Conservation (phyloP, 257 asterid genomes). For the Salvia splendens region DNA sequence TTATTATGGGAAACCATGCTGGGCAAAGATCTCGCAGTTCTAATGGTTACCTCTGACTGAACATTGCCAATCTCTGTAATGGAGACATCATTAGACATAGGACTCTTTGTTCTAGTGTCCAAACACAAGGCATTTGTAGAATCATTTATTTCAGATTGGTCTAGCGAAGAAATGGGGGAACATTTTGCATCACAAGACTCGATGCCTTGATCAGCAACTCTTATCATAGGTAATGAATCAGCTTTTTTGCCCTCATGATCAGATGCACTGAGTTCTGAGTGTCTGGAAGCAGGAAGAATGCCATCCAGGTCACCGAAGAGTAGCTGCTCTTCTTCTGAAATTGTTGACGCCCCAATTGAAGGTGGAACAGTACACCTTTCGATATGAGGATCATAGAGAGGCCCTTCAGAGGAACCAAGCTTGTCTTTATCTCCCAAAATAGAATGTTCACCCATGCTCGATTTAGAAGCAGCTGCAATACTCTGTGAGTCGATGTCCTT, state of each 20-base stretch:
- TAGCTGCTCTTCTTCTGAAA: constrained; percentile 56
- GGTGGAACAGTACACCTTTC: constrained; percentile 25
- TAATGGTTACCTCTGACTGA: constrained; percentile 38
- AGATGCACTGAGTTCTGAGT: constrained; percentile 21
- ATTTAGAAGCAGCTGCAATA: constrained; percentile 35
- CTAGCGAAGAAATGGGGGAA: constrained; percentile 35
- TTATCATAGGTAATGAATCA: constrained; percentile 28
- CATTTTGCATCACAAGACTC: constrained; percentile 35
- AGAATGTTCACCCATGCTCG: constrained; percentile 18
- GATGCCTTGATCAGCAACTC: constrained; percentile 31
- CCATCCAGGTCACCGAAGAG: constrained; percentile 64
- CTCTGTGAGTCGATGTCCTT: constrained; percentile 36
- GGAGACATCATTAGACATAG: constrained; percentile 48
- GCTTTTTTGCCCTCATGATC: constrained; percentile 36
- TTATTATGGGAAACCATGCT: constrained; percentile 38
- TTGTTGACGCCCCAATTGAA: constrained; percentile 37
- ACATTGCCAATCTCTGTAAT: constrained; percentile 39
- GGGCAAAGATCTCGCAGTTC: constrained; percentile 72
- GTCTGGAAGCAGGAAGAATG: constrained; percentile 28
- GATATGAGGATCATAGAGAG: constrained; percentile 33
- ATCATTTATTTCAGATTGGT: constrained; percentile 42
- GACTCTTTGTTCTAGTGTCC: constrained; percentile 40
- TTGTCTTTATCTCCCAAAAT: constrained; percentile 23
- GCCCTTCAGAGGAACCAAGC: constrained; percentile 31
- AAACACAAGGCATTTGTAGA: constrained; percentile 32